These are phyloP conservation scores for Nymphaea thermarum DNA, from an alignment of 164 flowering plant species.

Conservation along the genomic window DNA sequence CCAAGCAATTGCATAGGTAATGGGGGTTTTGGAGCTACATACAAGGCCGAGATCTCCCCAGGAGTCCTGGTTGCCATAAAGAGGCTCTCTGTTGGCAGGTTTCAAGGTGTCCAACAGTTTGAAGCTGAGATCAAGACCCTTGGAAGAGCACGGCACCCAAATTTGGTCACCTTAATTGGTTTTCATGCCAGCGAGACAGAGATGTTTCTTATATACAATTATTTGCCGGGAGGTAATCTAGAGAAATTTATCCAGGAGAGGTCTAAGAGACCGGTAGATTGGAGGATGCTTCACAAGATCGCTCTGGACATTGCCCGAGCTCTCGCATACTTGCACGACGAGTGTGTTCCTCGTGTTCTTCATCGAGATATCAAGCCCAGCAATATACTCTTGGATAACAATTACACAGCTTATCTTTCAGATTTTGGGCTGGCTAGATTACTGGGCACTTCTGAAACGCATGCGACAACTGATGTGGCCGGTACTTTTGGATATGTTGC, in stretches of 20 bases:
- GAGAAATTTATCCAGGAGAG: conserved; percentile 40
- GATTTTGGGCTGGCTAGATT: conserved; percentile 58
- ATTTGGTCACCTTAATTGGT: conserved; percentile 48
- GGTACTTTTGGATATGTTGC: conserved; percentile 64
- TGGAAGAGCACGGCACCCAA: conserved; percentile 33
- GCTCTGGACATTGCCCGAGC: conserved; percentile 49
- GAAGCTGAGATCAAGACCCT: conserved; percentile 45
- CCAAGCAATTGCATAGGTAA: conserved; percentile 42
- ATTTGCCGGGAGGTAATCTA: conserved; percentile 53
- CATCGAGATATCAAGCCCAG: conserved; percentile 69
- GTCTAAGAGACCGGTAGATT: conserved; percentile 17
- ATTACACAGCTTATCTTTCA: conserved; percentile 48
- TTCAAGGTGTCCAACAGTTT: conserved; percentile 39
- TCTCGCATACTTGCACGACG: conserved; percentile 47
- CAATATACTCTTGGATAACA: conserved; percentile 42
- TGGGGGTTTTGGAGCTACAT: conserved; percentile 69
- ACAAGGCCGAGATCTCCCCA: conserved; percentile 47
- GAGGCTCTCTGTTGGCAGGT: conserved; percentile 37
- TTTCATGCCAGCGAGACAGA: conserved; percentile 46
- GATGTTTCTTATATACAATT: conserved; percentile 64
- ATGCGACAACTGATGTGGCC: conserved; percentile 50
- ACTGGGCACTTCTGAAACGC: conserved; percentile 38
- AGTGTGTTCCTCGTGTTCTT: conserved; percentile 38
- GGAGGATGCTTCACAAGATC: conserved; percentile 49
- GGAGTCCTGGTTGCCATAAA: conserved; percentile 46